Conservation (phyloP, 768 basidiomycete species). For the Arthromyces matolae region DNA sequence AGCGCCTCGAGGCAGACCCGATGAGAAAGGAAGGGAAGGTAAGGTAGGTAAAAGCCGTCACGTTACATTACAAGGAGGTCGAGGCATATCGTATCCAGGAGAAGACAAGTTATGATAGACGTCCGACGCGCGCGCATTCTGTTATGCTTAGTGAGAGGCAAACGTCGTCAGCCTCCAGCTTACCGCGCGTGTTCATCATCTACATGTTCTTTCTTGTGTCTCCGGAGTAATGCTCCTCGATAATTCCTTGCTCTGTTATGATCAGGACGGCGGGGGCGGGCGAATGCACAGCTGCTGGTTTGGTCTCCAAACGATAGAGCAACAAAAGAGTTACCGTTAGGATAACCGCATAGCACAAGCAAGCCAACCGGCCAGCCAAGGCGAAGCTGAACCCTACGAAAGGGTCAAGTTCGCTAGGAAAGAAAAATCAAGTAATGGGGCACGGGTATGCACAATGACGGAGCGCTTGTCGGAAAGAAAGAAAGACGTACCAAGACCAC, state of each 20-base stretch:
- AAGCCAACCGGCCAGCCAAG: constrained; percentile 8
- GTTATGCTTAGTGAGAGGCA: constrained; percentile 35
- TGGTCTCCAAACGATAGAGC: constrained; percentile 19
- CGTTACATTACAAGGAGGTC: constrained; percentile 34
- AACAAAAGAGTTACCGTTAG: constrained; percentile 18
- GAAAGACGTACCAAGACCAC: constrained; percentile 95
- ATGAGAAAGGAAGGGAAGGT: constrained; percentile 19
- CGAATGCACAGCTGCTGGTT: constrained; percentile 11
- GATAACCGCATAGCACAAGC: constrained; percentile 26
- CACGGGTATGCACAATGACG: constrained; percentile 24
- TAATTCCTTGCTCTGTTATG: constrained; percentile 14
- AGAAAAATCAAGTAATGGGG: constrained; percentile 15
- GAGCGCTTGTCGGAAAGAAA: constrained; percentile 52
- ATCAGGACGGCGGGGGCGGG: constrained; percentile 9
- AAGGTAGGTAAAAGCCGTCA: constrained; percentile 17
- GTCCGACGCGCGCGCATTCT: constrained; percentile 37
- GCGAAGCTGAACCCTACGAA: constrained; percentile 17
- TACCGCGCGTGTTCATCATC: constrained; percentile 31
- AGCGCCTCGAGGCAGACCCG: constrained; percentile 41
- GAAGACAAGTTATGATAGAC: constrained; percentile 46
- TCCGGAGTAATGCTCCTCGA: constrained; percentile 34
- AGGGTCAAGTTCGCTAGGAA: constrained; percentile 17
- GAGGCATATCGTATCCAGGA: constrained; percentile 46
- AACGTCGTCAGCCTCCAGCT: constrained; percentile 33
- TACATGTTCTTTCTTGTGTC: constrained; percentile 33